Conservation (phyloP, 1,284 basidiomycete genomes). For the Ceratobasidium papillatum region DNA sequence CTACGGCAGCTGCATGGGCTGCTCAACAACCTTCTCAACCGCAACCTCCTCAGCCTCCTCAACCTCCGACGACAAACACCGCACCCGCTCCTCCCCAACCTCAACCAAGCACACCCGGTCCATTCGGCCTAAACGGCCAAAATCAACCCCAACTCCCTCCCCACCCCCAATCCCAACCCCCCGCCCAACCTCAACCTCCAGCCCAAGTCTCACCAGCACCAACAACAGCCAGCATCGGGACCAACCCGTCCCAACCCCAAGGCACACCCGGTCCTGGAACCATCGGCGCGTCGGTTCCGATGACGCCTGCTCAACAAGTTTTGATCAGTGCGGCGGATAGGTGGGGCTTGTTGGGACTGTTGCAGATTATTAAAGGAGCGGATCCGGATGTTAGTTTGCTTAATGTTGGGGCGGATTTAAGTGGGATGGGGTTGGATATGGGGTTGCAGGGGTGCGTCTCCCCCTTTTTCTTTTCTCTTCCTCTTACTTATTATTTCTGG, state of each 20-base stretch:
- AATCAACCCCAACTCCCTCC: background rate
- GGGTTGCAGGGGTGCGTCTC: slow-evolving; percentile 76
- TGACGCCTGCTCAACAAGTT: slow-evolving; percentile 94
- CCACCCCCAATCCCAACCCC: background rate
- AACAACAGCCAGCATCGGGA: slow-evolving; percentile 45
- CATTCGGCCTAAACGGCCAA: slow-evolving; percentile 44
- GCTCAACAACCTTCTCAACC: slow-evolving; percentile 46
- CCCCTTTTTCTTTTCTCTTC: slow-evolving; percentile 31
- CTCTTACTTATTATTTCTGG: too few species aligned
- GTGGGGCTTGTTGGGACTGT: slow-evolving; percentile 90
- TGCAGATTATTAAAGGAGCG: slow-evolving; percentile 91
- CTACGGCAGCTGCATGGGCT: slow-evolving; percentile 56
- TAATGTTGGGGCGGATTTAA: slow-evolving; percentile 91
- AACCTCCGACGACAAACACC: slow-evolving; percentile 43
- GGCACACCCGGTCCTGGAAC: slow-evolving; percentile 47
- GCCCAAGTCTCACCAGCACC: slow-evolving; percentile 32
- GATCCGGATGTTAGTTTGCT: slow-evolving; percentile 88
- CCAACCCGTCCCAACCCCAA: slow-evolving; percentile 38
- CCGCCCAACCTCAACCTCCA: background rate
- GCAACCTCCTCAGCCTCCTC: slow-evolving; percentile 49
- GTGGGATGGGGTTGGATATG: slow-evolving; percentile 93
- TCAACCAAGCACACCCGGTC: slow-evolving; percentile 50
- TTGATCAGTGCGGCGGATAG: slow-evolving; percentile 93
- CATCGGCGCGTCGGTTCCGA: slow-evolving; percentile 58
- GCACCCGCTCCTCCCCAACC: slow-evolving; percentile 53